Conservation (phyloP, 2,329 filamentous ascomycete genomes). For the Scorias spongiosa region DNA sequence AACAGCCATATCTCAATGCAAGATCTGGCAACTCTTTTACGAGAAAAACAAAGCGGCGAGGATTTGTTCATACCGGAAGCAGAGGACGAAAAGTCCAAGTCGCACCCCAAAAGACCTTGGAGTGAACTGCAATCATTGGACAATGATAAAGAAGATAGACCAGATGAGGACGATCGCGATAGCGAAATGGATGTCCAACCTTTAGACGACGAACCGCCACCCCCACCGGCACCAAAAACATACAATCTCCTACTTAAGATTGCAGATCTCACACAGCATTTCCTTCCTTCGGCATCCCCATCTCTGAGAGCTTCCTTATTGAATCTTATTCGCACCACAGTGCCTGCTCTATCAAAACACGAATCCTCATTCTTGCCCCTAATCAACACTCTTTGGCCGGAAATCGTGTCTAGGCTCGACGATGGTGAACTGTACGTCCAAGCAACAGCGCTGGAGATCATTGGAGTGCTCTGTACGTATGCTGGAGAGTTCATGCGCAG, state of each 20-base stretch:
- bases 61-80: conserved; percentile 6
- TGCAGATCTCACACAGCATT: conserved; percentile 70
- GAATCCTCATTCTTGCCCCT: conserved; percentile 77
- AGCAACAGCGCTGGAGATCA: conserved; percentile 52
- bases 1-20: neutral
- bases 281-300: conserved; percentile 73
- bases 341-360: conserved; percentile 55
- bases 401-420: conserved; percentile 52
- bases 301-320: conserved; percentile 66
- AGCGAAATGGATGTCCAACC: conserved; percentile 15
- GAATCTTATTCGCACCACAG: conserved; percentile 56
- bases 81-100: conserved; percentile 20
- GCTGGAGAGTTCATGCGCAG: conserved; percentile 70
- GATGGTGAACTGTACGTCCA: conserved; percentile 55
- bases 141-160: conserved; percentile 20
- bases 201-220: conserved; percentile 15
- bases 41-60: neutral
- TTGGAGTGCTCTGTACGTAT: conserved; percentile 51
- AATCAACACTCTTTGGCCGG: conserved; percentile 82
- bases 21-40: neutral
- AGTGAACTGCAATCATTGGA: conserved; percentile 12
- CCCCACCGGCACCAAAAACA: conserved; percentile 55
- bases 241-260: conserved; percentile 74
- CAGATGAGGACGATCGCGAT: conserved; percentile 8
- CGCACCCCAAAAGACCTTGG: conserved; percentile 18